Evolutionary conservation across 495 filamentous ascomycete genomes (phyloP).

Genomic region (Penicillium angulare): DNA sequence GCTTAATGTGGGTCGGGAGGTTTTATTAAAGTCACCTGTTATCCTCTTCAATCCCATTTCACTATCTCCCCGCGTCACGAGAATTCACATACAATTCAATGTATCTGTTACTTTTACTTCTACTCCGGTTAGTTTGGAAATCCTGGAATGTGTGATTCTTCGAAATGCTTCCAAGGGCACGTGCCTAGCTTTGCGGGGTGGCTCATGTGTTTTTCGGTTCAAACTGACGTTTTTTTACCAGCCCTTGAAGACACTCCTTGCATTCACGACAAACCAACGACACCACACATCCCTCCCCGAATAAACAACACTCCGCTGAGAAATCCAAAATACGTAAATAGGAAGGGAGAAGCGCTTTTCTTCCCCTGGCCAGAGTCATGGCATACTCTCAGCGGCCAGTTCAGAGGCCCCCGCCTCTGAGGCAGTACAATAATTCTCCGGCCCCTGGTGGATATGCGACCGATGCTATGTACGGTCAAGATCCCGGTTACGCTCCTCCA

Average conservation of each 20-base stretch:
- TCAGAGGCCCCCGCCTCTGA: constrained; percentile 48
- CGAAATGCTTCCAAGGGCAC: constrained; percentile 2
- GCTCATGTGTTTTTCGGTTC: not conserved
- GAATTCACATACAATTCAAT: not conserved
- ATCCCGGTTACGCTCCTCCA: constrained; percentile 41
- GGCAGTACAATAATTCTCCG: constrained; percentile 48
- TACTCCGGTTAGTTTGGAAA: not conserved
- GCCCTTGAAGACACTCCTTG: constrained; percentile 19
- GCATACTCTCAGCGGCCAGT: constrained; percentile 30
- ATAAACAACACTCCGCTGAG: constrained; percentile 6
- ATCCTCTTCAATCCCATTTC: not conserved
- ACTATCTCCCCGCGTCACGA: not conserved
- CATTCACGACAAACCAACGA: constrained; percentile 11
- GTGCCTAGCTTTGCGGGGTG: constrained; percentile 9
- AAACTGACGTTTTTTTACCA: constrained; percentile 7
- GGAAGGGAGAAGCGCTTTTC: not conserved
- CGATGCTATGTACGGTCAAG: constrained; percentile 48
- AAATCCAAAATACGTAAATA: not conserved
- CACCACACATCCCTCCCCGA: too few relatives aligned
- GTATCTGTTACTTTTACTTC: not conserved
- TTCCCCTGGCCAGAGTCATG: constrained; percentile 22
- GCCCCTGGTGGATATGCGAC: constrained; percentile 41
- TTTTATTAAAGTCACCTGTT: constrained; percentile 20
- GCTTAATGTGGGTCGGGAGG: constrained; percentile 11
- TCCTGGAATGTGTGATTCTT: not conserved